These are phyloP conservation scores for Pseudomassariella vexata DNA, from an alignment of 2,329 filamentous ascomycete genomes.

Conservation along the genomic window DNA sequence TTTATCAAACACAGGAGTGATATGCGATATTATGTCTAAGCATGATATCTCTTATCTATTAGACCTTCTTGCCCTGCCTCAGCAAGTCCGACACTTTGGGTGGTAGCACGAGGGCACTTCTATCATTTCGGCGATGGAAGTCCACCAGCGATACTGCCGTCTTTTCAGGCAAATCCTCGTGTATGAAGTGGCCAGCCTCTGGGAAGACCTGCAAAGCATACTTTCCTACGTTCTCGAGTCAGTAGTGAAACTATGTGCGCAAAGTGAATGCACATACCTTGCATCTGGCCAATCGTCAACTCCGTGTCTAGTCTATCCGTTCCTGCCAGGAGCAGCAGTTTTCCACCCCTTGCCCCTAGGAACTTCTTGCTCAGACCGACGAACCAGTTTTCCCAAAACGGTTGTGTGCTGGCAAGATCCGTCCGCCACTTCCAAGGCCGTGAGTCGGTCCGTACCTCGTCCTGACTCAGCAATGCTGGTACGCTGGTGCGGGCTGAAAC, in stretches of 20 bases:
- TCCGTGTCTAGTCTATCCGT: constrained; percentile 28
- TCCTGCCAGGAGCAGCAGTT: constrained; percentile 24
- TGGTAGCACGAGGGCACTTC: constrained; percentile 76
- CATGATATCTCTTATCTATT: constrained; percentile 1
- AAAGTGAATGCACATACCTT: constrained; percentile 18
- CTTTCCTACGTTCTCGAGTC: constrained; percentile 53
- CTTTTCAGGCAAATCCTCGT: constrained; percentile 90
- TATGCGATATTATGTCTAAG: no score
- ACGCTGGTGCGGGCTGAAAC: constrained; percentile 84
- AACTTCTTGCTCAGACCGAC: constrained; percentile 84
- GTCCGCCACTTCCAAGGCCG: constrained; percentile 79
- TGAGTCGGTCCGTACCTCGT: constrained; percentile 17
- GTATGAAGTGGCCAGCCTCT: constrained; percentile 92
- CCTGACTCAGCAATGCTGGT: constrained; percentile 61
- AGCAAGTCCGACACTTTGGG: constrained; percentile 81
- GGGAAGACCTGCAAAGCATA: constrained; percentile 94
- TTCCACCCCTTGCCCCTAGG: constrained; percentile 64
- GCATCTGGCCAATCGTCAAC: constrained; percentile 28
- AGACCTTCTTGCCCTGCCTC: constrained; percentile 54
- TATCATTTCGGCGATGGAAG: constrained; percentile 88
- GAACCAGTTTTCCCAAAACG: constrained; percentile 96
- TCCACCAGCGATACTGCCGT: constrained; percentile 80
- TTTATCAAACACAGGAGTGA: not conserved
- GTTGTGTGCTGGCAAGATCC: constrained; percentile 73
- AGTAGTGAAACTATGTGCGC: not conserved